These are phyloP conservation scores for Coemansia pectinata DNA, from an alignment of 192 early-diverging fungal species.

Conservation along the genomic window DNA sequence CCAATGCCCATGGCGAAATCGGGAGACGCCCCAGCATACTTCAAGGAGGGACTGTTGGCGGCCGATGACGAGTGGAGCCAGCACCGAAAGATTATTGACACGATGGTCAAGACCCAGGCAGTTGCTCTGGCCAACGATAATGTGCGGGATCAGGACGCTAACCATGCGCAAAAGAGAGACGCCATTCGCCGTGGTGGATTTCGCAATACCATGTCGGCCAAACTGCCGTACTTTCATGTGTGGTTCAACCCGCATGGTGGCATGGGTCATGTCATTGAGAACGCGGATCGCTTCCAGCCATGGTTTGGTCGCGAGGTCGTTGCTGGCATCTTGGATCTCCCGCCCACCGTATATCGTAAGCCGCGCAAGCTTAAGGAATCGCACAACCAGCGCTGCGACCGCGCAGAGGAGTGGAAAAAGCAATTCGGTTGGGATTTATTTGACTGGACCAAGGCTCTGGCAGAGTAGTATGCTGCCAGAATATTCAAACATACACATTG, in stretches of 20 bases:
- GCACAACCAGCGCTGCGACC: slow-evolving; percentile 51
- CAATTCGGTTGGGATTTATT: slow-evolving; percentile 69
- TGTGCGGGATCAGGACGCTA: slow-evolving; percentile 35
- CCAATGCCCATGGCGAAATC: slow-evolving; percentile 78
- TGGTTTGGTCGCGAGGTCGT: slow-evolving; percentile 91
- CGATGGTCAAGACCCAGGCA: slow-evolving; percentile 59
- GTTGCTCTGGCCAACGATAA: slow-evolving; percentile 16
- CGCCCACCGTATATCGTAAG: slow-evolving; percentile 71
- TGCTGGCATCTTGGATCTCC: slow-evolving; percentile 79
- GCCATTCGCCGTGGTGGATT: slow-evolving; percentile 63
- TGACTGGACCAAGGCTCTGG: slow-evolving; percentile 79
- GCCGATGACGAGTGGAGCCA: slow-evolving; percentile 92
- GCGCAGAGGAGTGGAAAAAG: slow-evolving; percentile 60
- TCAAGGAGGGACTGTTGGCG: slow-evolving; percentile 79
- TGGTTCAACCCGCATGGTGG: slow-evolving; percentile 92
- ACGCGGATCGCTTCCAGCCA: slow-evolving; percentile 70
- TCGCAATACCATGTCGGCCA: slow-evolving; percentile 66
- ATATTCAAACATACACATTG: neutral
- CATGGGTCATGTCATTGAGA: slow-evolving; percentile 95
- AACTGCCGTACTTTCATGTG: slow-evolving; percentile 96
- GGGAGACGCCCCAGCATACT: slow-evolving; percentile 81
- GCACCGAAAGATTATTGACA: slow-evolving; percentile 71
- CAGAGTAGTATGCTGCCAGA: neutral
- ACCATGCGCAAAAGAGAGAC: slow-evolving; percentile 20
- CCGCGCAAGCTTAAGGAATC: slow-evolving; percentile 59